phyloP scores from a whole-genome alignment of 176 grass and related monocot genomes.

The Urochloa ruziziensis region DNA sequence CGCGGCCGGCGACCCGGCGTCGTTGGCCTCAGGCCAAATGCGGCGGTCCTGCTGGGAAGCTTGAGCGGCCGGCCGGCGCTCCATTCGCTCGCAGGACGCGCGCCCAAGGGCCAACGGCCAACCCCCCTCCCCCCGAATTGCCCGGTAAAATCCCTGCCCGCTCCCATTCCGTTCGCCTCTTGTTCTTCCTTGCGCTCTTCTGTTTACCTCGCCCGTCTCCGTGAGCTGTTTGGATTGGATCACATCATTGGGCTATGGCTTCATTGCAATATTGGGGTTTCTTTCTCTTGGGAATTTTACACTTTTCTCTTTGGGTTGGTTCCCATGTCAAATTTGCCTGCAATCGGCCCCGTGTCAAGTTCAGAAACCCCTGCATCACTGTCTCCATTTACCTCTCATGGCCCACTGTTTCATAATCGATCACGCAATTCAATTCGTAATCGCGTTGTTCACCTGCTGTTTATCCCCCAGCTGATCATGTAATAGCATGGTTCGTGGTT shows the following conservation, averaged over 20 bases:
- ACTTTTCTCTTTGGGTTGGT: not conserved
- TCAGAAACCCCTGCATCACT: not conserved
- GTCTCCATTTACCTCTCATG: not conserved
- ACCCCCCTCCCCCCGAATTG: not conserved
- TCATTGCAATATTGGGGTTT: not conserved
- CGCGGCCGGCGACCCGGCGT: not conserved
- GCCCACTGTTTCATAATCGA: not conserved
- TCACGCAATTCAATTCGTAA: not conserved
- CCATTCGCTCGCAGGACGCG: constrained; percentile 1
- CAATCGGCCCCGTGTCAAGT: not conserved
- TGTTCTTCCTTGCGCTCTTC: not conserved
- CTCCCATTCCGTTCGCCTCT: not conserved
- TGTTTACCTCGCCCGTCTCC: not conserved
- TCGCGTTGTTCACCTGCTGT: not conserved
- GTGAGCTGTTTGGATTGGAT: not conserved
- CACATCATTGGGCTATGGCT: no score
- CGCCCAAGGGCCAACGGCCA: not conserved
- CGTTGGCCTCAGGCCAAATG: constrained; percentile 3
- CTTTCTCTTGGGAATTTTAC: not conserved
- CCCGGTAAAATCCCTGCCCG: not conserved
- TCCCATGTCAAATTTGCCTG: not conserved
- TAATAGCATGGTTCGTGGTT: not conserved
- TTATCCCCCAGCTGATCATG: not conserved
- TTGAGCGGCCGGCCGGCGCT: constrained; percentile 2
- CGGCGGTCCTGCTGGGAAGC: not conserved